Conservation (phyloP, 2,329 filamentous ascomycete genomes). For the Aspergillus novoparasiticus region DNA sequence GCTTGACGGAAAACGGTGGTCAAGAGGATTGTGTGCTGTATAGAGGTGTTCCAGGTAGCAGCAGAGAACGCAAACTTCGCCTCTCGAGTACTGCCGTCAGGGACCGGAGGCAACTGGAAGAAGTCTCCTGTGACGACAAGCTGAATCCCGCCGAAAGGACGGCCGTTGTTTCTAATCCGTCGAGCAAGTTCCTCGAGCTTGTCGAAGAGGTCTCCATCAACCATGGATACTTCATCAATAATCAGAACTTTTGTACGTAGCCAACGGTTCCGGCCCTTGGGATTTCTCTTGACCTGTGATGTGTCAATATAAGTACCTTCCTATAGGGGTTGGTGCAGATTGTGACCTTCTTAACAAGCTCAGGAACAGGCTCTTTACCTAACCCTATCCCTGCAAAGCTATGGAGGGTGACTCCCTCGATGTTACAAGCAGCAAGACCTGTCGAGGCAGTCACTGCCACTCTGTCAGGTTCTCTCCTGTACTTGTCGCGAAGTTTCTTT, state of each 20-base stretch:
- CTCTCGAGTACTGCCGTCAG: constrained; percentile 67
- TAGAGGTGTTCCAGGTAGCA: constrained; percentile 85
- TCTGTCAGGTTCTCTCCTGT: constrained; percentile 73
- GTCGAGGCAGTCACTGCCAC: constrained; percentile 95
- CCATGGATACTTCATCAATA: constrained; percentile 97
- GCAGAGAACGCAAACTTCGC: constrained; percentile 94
- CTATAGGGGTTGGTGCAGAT: neutral
- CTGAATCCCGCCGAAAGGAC: constrained; percentile 94
- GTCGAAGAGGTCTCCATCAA: constrained; percentile 94
- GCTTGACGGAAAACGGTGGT: constrained; percentile 97
- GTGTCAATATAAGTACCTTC: constrained; percentile 17
- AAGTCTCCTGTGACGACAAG: constrained; percentile 96
- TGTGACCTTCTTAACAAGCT: constrained; percentile 74
- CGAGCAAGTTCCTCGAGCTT: constrained; percentile 89
- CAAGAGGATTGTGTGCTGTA: constrained; percentile 92
- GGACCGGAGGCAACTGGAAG: constrained; percentile 94
- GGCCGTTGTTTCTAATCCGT: constrained; percentile 82
- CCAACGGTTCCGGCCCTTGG: constrained; percentile 88
- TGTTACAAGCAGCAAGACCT: constrained; percentile 92
- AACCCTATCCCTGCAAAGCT: constrained; percentile 95
- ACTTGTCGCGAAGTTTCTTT: constrained; percentile 73
- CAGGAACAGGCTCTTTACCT: constrained; percentile 81
- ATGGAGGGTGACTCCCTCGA: constrained; percentile 92
- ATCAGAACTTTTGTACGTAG: constrained; percentile 82
- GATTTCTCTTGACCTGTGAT: constrained; percentile 71